phyloP scores from a whole-genome alignment of 2,329 filamentous ascomycete species.

The Fusarium globosum region DNA sequence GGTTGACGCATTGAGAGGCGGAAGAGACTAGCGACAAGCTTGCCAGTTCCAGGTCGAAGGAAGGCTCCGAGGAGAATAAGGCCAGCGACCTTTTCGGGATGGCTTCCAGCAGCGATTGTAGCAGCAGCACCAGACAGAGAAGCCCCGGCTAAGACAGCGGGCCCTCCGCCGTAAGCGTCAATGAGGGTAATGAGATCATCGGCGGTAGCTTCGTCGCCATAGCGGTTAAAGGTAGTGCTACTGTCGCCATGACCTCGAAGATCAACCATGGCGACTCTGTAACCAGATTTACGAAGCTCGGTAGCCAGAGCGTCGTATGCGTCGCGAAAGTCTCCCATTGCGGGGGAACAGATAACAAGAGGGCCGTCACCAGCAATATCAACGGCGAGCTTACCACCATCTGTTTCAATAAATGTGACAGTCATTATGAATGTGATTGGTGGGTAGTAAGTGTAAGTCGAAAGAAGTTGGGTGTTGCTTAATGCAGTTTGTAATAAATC shows the following conservation, averaged over 20 bases:
- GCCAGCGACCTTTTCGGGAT: conserved; percentile 21
- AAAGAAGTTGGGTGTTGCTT: no score
- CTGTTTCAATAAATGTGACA: conserved; percentile 25
- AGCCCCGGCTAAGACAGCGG: conserved; percentile 10
- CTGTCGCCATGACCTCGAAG: conserved; percentile 32
- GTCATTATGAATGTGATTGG: conserved; percentile 2
- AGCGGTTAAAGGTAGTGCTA: conserved; percentile 7
- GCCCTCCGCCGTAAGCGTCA: conserved; percentile 10
- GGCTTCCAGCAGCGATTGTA: conserved; percentile 21
- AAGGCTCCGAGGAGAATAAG: conserved; percentile 19
- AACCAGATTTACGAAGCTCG: conserved; percentile 9
- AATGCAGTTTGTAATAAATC: no score
- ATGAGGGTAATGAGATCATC: conserved; percentile 20
- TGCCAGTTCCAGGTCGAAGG: conserved; percentile 12
- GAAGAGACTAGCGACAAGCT: not conserved
- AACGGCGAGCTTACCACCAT: conserved; percentile 27
- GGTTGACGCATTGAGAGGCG: not conserved
- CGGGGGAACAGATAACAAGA: conserved; percentile 30
- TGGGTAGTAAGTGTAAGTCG: not conserved
- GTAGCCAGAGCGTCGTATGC: conserved; percentile 14
- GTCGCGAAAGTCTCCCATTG: conserved; percentile 30
- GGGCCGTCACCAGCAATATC: conserved; percentile 23
- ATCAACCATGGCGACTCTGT: conserved; percentile 25
- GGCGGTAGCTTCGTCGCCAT: conserved; percentile 24
- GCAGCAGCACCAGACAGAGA: conserved; percentile 22